Percentiles rank a stretch among this genome's conserved stretches.
Evolutionary conservation across 129 eudicot genomes (phyloP).

Genomic region (Arctium minus): DNA sequence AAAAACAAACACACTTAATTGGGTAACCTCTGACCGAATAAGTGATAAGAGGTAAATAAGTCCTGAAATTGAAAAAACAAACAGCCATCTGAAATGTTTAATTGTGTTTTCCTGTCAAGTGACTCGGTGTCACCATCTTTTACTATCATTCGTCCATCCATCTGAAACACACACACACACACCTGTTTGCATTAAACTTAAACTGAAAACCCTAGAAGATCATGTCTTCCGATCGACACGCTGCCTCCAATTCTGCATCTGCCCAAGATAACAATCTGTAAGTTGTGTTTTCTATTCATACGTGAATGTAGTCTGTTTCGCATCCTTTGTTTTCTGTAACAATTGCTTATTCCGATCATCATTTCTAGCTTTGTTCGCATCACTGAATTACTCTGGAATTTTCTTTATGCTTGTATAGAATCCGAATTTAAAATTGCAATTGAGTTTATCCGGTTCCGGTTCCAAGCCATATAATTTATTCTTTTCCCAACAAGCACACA

Average conservation of each 20-base stretch:
- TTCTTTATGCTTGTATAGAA: neutral
- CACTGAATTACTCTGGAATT: neutral
- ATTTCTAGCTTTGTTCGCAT: neutral
- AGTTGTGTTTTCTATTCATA: neutral
- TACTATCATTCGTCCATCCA: neutral
- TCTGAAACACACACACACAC: neutral
- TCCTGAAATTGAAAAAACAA: too few species aligned
- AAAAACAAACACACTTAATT: too few species aligned
- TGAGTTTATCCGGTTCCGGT: neutral
- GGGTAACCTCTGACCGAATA: too few species aligned
- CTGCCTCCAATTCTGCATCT: neutral
- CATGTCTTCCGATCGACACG: neutral
- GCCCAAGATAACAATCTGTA: constrained; percentile 2
- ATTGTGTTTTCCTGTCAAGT: too few species aligned
- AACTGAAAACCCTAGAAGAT: neutral
- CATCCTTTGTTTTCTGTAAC: neutral
- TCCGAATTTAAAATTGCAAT: neutral
- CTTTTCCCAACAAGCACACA: too few species aligned
- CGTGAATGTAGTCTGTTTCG: neutral
- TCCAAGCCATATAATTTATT: neutral
- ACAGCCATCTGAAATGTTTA: too few species aligned
- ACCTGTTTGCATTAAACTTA: too few species aligned
- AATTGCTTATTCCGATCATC: neutral
- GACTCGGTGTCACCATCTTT: too few species aligned
- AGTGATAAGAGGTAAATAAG: too few species aligned